Conservation (phyloP, 176 grass and related monocot species). For the Dendrocalamus sinicus region DNA sequence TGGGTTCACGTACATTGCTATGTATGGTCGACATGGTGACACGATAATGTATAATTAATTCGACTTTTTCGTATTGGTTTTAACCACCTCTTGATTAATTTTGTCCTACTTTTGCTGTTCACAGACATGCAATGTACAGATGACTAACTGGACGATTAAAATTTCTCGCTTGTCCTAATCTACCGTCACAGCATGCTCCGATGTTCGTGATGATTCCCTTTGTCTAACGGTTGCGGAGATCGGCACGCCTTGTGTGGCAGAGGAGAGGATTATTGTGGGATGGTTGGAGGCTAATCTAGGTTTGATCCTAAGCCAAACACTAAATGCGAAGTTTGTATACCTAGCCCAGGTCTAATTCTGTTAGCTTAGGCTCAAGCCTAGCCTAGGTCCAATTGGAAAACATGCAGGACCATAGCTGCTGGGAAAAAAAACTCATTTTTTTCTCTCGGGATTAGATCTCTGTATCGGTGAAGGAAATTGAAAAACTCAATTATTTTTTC, state of each 20-base stretch:
- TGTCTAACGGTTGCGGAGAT: constrained; percentile 11
- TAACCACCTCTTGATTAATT: neutral
- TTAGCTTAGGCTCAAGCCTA: neutral
- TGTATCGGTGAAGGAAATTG: neutral
- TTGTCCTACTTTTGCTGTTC: constrained; percentile 17
- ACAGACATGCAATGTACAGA: constrained; percentile 13
- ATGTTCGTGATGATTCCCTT: constrained; percentile 6
- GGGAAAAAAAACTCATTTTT: neutral
- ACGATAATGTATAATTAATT: neutral
- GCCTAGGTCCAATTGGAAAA: neutral
- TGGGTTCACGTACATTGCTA: neutral
- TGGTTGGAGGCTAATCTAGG: neutral
- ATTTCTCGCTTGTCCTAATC: constrained; percentile 23
- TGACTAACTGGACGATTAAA: constrained; percentile 12
- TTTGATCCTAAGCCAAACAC: constrained; percentile 3
- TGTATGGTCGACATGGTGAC: neutral
- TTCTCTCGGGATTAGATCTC: neutral
- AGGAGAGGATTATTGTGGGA: neutral
- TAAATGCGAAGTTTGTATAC: constrained; percentile 3
- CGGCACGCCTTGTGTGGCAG: neutral
- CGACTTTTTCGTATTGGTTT: neutral
- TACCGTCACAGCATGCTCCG: neutral
- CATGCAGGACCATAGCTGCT: neutral
- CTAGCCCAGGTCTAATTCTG: neutral
- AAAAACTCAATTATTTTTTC: no score